Conservation (phyloP, 305 asterid genomes). For the Rubia occidens region DNA sequence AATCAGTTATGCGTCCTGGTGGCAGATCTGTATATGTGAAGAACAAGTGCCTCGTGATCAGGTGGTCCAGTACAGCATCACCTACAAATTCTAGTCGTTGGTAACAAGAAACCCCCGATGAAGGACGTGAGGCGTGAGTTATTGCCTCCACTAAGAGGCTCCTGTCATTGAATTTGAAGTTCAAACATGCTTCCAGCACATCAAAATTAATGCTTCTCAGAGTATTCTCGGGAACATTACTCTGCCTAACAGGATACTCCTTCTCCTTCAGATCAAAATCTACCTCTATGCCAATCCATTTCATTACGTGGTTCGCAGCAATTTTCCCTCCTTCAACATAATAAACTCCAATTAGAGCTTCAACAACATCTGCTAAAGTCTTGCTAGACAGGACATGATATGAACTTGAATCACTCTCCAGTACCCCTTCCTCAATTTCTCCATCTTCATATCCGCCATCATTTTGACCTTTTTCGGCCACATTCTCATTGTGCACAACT, state of each 20-base stretch:
- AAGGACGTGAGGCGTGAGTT: constrained; percentile 98
- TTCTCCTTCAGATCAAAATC: constrained; percentile 63
- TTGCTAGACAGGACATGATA: constrained; percentile 96
- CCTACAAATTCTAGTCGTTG: constrained; percentile 97
- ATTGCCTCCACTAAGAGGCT: constrained; percentile 88
- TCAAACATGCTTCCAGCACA: constrained; percentile 61
- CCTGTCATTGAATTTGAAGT: constrained; percentile 50
- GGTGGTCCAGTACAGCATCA: constrained; percentile 98
- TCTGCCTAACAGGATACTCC: constrained; percentile 40
- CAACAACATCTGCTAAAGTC: constrained; percentile 97
- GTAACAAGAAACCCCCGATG: constrained; percentile 95
- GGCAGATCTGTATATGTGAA: constrained; percentile 95
- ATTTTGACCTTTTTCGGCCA: constrained; percentile 22
- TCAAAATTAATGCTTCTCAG: constrained; percentile 75
- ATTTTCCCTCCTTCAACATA: constrained; percentile 93
- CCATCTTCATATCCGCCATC: constrained; percentile 55
- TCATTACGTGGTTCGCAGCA: constrained; percentile 93
- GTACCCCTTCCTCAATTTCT: constrained; percentile 94
- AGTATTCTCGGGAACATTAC: constrained; percentile 56
- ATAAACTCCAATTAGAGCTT: constrained; percentile 89
- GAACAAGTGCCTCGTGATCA: constrained; percentile 79
- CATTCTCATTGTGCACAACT: constrained; percentile 22
- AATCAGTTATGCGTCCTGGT: constrained; percentile 96
- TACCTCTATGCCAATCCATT: constrained; percentile 85
- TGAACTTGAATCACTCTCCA: constrained; percentile 88